Conservation (phyloP, 306 rosid species). For the Ochetophila trinervis region DNA sequence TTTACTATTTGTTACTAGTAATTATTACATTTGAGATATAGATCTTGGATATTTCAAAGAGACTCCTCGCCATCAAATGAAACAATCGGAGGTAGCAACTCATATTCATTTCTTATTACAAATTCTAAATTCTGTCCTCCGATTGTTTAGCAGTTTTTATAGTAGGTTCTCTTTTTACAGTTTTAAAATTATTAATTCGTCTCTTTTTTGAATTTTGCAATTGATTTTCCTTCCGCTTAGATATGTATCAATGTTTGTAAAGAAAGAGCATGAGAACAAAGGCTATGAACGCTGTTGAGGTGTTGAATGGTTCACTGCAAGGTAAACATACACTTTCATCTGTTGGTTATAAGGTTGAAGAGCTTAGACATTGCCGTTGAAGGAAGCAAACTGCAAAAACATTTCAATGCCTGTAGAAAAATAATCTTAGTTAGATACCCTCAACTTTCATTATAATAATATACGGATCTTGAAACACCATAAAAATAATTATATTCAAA, state of each 20-base stretch:
- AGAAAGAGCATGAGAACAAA: slow-evolving; percentile 10
- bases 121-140: neutral
- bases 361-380: slow-evolving; percentile 7
- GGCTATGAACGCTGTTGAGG: slow-evolving; percentile 19
- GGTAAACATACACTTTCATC: slow-evolving; percentile 3
- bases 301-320: slow-evolving; percentile 10
- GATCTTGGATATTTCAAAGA: too few species aligned
- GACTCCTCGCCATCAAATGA: too few species aligned
- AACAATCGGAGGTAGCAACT: too few species aligned
- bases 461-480: neutral
- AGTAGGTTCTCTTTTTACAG: neutral
- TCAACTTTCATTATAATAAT: too few species aligned
- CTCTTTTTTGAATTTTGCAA: neutral
- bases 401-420: slow-evolving; percentile 3
- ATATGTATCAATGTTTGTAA: slow-evolving; percentile 16
- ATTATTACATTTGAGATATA: too few species aligned
- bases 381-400: slow-evolving; percentile 3
- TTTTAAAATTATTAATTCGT: neutral
- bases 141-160: neutral
- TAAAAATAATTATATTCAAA: slow-evolving; percentile 17
- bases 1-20: too few species aligned
- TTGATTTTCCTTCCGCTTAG: slow-evolving; percentile 2
- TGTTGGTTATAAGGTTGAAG: neutral
- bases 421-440: neutral
- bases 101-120: too few species aligned